Evolutionary conservation across 2,329 filamentous ascomycete species (phyloP), one percentile per base, ranked within the genome.

Genomic region (Eutypella sp.): DNA sequence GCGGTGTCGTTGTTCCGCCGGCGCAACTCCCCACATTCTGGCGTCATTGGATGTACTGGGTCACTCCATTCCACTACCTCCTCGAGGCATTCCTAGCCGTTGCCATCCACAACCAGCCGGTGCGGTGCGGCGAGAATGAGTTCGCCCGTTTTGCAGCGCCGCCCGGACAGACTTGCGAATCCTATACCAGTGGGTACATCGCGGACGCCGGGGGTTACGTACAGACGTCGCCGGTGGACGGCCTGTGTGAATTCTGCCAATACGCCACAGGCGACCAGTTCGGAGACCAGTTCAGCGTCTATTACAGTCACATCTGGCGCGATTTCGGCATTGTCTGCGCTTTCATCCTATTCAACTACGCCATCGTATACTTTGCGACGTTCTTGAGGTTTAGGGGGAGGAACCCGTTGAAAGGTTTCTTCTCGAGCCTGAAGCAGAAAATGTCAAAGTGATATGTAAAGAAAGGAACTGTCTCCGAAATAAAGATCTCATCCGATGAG

Each of bases 61-160:
- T 87, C 19, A 81, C 82, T 0, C 84, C 84, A 0, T 85, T 85
- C 63, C 76, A 79, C 49, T 87, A 87, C 54, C 71, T 86, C 0
- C 65, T 88, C 2, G 79, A 84, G 55, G 81, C 73, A 0, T 73
- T 85, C 43, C 67, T 88, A 1, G 77, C 71, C 0, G 73, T 76
- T 13, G 67, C 78, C 0, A 71, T 78, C 0, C 73, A 82, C 49
- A 66, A 74, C 1, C 67, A 81, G 16, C 72, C 75, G 0, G 73
- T 88, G 15, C 49, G 60, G 6, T 88, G 84, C 49, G 65, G 71
- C 1, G 49, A 67, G 4, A 65, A 67, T 1, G 84, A 88, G 57
- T 74, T 81, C 25, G 79, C 82, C 1, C 70, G 71, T 7, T 87
- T 87, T 59, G 57, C 66, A 1, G 66, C 82, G 0, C 85, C 85